Evolutionary conservation across 805 yeast genomes (phyloP).

Genomic region (Suhomyces sp.): DNA sequence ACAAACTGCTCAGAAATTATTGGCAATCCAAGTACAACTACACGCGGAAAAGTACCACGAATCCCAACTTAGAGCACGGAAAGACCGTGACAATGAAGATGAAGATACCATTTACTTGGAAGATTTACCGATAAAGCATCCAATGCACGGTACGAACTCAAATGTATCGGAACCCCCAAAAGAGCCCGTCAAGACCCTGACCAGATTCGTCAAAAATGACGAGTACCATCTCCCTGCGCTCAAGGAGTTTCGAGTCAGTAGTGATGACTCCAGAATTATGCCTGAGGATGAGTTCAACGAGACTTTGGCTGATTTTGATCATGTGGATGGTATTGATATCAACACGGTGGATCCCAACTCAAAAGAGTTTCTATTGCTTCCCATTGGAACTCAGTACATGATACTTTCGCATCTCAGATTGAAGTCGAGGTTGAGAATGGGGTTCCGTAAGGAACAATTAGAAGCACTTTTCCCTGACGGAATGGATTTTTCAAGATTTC

Average conservation of each 20-base stretch:
- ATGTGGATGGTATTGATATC: slow-evolving; percentile 66
- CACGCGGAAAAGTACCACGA: slow-evolving; percentile 27
- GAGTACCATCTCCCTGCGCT: slow-evolving; percentile 84
- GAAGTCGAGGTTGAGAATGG: slow-evolving; percentile 90
- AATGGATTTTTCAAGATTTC: slow-evolving; percentile 89
- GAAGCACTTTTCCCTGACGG: slow-evolving; percentile 78
- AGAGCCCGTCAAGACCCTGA: slow-evolving; percentile 8
- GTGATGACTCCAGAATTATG: slow-evolving; percentile 69
- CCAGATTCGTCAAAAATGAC: slow-evolving; percentile 56
- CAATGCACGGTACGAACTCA: slow-evolving; percentile 13
- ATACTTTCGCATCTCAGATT: slow-evolving; percentile 78
- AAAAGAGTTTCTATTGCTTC: slow-evolving; percentile 69
- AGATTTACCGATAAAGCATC: slow-evolving; percentile 25
- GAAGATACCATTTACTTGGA: slow-evolving; percentile 22
- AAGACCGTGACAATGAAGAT: slow-evolving; percentile 6
- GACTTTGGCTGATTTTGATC: slow-evolving; percentile 38
- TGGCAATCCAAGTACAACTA: slow-evolving; percentile 77
- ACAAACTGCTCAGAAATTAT: slow-evolving; percentile 73
- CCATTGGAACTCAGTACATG: slow-evolving; percentile 85
- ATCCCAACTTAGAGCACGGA: slow-evolving; percentile 1
- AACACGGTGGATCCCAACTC: slow-evolving; percentile 83
- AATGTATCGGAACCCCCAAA: not conserved
- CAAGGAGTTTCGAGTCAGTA: slow-evolving; percentile 51
- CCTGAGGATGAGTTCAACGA: slow-evolving; percentile 71
- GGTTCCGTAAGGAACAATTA: slow-evolving; percentile 86